Evolutionary conservation across 305 asterid genomes (phyloP), one percentile per base, ranked within the genome.

Genomic region (Fraxinus greggii): DNA sequence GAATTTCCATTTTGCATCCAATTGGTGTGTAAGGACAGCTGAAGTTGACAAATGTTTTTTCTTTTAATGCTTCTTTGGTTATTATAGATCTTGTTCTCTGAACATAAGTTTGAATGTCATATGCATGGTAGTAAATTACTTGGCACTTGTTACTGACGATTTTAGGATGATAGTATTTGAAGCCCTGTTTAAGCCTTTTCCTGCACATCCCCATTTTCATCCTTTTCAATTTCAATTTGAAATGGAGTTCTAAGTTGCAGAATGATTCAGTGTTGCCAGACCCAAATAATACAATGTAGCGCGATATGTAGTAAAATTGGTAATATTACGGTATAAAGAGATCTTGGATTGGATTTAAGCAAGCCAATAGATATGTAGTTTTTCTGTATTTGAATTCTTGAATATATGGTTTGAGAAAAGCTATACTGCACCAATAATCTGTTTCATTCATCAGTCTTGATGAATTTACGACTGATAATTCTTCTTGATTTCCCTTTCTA

Each of bases 1-100:
- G 84, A 81, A 73, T 84, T 80, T 81, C 45, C 45, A 80, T 67
- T 86, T 75, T 78, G 77, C 72, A 72, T 83, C 78, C 82, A 80
- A 83, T 87, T 86, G 75, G 40, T 36, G 15, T 83, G 84, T 21
- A 80, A 78, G 80, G 59, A 77, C 79, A 54, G 4, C 75, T 51
- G 51, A 28, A 81, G n/a, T 69, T 77, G 83, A 5, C 78, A 80
- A 76, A 78, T 23, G 73, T 78, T 72, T 78, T 75, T 1, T 79
- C 72, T 78, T 61, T 81, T n/a, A n/a, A 23, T 82, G 70, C 76
- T 40, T 65, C 4, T 72, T 29, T 61, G 85, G 72, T 54, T 72
- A 36, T 81, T 83, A 40, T 56, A 29, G 54, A 56, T 74, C 35
- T 61, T 63, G 42, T 29, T 82, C 79, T 83, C 77, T 17, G 81